These are phyloP conservation scores for Diplodia mutila DNA, from an alignment of 2,329 filamentous ascomycete species.

Conservation along the genomic window DNA sequence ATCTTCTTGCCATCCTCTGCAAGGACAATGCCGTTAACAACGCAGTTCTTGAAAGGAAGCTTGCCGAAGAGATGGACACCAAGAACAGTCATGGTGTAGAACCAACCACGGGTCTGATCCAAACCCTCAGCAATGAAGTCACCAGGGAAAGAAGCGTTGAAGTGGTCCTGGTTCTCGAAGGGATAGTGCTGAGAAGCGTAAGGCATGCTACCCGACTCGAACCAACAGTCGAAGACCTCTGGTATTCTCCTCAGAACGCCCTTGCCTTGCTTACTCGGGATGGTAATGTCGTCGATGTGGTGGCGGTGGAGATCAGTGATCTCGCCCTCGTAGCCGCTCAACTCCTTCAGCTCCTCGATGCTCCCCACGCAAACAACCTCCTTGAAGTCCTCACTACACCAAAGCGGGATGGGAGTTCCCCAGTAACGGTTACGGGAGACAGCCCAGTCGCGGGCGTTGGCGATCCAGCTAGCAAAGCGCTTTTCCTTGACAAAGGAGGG, in stretches of 20 bases:
- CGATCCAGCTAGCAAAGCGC: constrained; percentile 89
- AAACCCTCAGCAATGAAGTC: constrained; percentile 94
- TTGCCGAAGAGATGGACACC: constrained; percentile 85
- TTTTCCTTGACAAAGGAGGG: constrained; percentile 88
- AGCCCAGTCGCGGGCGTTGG: constrained; percentile 92
- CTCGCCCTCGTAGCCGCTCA: constrained; percentile 85
- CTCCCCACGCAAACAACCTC: constrained; percentile 88
- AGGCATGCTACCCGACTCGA: constrained; percentile 94
- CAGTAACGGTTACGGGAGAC: constrained; percentile 92
- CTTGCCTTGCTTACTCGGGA: constrained; percentile 86
- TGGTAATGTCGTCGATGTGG: constrained; percentile 91
- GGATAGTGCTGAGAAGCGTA: constrained; percentile 91
- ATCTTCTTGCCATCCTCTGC: constrained; percentile 98
- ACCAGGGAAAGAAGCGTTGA: constrained; percentile 80
- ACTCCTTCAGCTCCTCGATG: constrained; percentile 77
- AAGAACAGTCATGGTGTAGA: constrained; percentile 88
- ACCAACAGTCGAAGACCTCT: constrained; percentile 97
- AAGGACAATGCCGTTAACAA: constrained; percentile 94
- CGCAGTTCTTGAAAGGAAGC: constrained; percentile 90
- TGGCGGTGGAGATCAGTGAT: constrained; percentile 87
- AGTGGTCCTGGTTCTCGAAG: constrained; percentile 83
- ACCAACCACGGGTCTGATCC: constrained; percentile 95
- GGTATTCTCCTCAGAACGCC: constrained; percentile 78
- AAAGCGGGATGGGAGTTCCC: constrained; percentile 90
- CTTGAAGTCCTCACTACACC: constrained; percentile 87